Evolutionary conservation across 1,284 basidiomycete species (phyloP).

Genomic region (Trichosporon ovoides): DNA sequence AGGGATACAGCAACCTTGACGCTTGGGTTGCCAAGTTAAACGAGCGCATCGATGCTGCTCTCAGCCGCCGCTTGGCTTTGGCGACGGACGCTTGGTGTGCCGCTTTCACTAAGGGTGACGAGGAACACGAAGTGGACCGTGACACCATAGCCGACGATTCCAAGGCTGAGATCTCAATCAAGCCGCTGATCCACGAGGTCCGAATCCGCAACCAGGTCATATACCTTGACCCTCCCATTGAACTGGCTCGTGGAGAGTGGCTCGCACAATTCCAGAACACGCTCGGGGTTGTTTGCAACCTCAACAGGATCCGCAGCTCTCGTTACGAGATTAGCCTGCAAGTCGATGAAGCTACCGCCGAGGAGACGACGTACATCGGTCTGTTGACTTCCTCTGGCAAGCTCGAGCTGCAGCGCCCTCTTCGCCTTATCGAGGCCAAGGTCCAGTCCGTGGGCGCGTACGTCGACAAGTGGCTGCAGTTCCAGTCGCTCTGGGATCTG

Average conservation of each 20-base stretch:
- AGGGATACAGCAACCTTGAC: slow-evolving; percentile 96
- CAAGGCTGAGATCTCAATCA: slow-evolving; percentile 49
- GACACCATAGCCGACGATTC: slow-evolving; percentile 43
- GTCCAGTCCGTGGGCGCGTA: slow-evolving; percentile 70
- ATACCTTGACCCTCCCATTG: slow-evolving; percentile 95
- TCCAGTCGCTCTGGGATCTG: slow-evolving; percentile 98
- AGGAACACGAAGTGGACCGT: slow-evolving; percentile 67
- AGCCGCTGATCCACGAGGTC: slow-evolving; percentile 86
- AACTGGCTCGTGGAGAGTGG: slow-evolving; percentile 87
- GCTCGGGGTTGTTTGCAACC: slow-evolving; percentile 76
- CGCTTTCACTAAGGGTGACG: slow-evolving; percentile 71
- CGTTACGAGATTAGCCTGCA: slow-evolving; percentile 92
- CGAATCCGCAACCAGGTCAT: slow-evolving; percentile 98
- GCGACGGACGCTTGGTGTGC: slow-evolving; percentile 82
- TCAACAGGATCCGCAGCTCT: slow-evolving; percentile 84
- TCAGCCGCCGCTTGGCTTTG: slow-evolving; percentile 69
- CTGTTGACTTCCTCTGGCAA: slow-evolving; percentile 71
- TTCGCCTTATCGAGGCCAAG: slow-evolving; percentile 81
- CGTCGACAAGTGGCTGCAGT: slow-evolving; percentile 95
- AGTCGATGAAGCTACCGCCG: slow-evolving; percentile 59
- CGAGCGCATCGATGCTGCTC: slow-evolving; percentile 72
- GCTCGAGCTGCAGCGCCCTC: slow-evolving; percentile 71
- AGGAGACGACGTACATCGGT: slow-evolving; percentile 74
- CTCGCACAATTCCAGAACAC: slow-evolving; percentile 84
- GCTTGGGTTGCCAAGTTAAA: slow-evolving; percentile 90